Conservation (phyloP, 2,329 filamentous ascomycete genomes). For the Epichloe coenophiala region DNA sequence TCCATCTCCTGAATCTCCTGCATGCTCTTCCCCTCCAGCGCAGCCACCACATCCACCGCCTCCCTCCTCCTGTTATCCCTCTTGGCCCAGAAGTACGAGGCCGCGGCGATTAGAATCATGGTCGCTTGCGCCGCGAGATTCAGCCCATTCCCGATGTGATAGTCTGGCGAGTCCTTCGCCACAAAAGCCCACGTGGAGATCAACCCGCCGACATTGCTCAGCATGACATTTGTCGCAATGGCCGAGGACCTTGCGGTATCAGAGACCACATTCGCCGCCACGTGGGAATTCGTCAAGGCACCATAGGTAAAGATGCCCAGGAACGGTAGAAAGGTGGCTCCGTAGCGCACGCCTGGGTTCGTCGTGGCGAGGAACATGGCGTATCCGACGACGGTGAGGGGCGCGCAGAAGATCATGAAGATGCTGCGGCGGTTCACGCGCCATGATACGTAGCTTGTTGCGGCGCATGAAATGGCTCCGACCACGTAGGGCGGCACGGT, state of each 20-base stretch:
- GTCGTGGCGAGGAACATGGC: conserved; percentile 50
- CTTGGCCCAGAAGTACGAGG: conserved; percentile 46
- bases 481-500: conserved; percentile 59
- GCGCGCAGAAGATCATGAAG: conserved; percentile 44
- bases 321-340: conserved; percentile 56
- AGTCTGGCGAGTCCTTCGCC: conserved; percentile 48
- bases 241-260: conserved; percentile 52
- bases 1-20: conserved; percentile 47
- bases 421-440: conserved; percentile 43
- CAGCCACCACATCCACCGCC: conserved; percentile 38
- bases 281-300: conserved; percentile 50
- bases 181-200: conserved; percentile 53
- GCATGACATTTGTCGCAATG: conserved; percentile 45
- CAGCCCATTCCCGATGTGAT: conserved; percentile 55
- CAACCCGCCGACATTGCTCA: conserved; percentile 35
- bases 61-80: conserved; percentile 47
- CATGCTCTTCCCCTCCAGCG: conserved; percentile 40
- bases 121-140: conserved; percentile 52
- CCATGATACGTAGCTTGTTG: conserved; percentile 45
- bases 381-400: conserved; percentile 53
- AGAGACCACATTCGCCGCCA: conserved; percentile 53
- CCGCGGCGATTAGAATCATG: conserved; percentile 36
- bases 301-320: conserved; percentile 49
- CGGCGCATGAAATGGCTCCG: conserved; percentile 48
- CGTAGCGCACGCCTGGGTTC: conserved; percentile 43